Evolutionary conservation across 1,284 basidiomycete species (phyloP), one percentile per base, ranked within the genome.

Genomic region (Porogramme epimiltina): DNA sequence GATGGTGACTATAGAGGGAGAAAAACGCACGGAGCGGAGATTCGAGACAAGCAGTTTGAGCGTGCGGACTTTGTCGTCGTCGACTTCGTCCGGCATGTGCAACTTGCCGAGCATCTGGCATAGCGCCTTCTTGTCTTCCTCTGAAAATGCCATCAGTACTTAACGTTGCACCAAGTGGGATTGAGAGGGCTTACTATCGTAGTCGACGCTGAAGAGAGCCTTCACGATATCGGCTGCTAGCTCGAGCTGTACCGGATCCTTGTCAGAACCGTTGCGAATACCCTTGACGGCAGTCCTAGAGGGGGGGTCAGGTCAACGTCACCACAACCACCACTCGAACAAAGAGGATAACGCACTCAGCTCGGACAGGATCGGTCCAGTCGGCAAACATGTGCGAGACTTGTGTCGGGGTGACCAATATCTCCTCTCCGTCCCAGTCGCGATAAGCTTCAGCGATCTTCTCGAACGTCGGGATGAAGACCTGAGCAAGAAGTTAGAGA

Each of bases 281-380:
- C 73, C 69, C 43, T 75, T 73, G 42, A 57, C 64, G 33, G 66
- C 62, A 6, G 51, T 59, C 41, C 70, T 65, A 66, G 51, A 49
- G 16, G 40, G n/a, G 18, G 8, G 3, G 19, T 1, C 10, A 9
- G n/a, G 20, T 50, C 22, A 13, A 25, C 2, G 25, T 25, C 33
- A 15, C 33, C 39, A 28, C 9, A 52, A 44, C 6, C 25, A 38
- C 42, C 36, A 37, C 15, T 46, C 3, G 8, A 31, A 13, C 28
- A 51, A 37, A 47, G 39, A n/a, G 11, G 25, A 43, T 64, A 50
- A 79, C 84, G 66, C 64, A 92, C 77, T 87, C 79, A 25, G 82
- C 82, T 66, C 93, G 95, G 61, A 83, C 78, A 0, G 95, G 92
- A 68, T 98, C 91, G 2, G 90, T 93, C 96, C 96, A 99, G 64